Evolutionary conservation across 331 rosid species (phyloP).

Genomic region (Quercus tomentella): DNA sequence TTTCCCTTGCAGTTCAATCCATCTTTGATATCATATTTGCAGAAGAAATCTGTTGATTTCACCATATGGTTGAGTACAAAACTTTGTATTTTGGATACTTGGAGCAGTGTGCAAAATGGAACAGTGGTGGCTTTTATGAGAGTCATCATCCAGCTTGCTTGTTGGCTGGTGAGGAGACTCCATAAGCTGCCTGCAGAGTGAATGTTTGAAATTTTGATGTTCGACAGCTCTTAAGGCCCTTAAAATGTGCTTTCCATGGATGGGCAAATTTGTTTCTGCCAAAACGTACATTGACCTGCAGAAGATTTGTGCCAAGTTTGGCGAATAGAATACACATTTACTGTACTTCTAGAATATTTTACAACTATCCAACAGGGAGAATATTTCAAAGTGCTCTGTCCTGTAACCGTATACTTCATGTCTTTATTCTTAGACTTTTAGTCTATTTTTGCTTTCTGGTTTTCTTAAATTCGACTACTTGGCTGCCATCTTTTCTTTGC

Average conservation of each 20-base stretch:
- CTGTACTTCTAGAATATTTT: too few species aligned
- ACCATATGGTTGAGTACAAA: not conserved
- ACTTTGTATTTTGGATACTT: not conserved
- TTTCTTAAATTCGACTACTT: not conserved
- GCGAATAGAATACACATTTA: not conserved
- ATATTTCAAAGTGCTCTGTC: too few species aligned
- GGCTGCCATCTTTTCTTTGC: too few species aligned
- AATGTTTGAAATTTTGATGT: not conserved
- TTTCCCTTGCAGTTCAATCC: conserved; percentile 1
- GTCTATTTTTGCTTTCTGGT: not conserved
- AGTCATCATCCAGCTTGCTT: not conserved
- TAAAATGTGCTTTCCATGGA: not conserved
- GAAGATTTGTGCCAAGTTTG: not conserved
- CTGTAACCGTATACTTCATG: not conserved
- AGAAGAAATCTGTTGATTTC: conserved; percentile 1
- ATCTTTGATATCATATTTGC: conserved; percentile 18
- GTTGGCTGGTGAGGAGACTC: not conserved
- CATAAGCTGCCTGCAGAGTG: not conserved
- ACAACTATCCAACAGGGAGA: too few species aligned
- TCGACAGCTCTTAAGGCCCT: not conserved
- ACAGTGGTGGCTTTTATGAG: not conserved
- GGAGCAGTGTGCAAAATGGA: not conserved
- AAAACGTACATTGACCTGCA: not conserved
- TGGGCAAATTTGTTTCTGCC: not conserved
- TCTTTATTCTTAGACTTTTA: not conserved